These are phyloP conservation scores for Meira miltonrushii DNA, from an alignment of 1,284 basidiomycete genomes.

Conservation along the genomic window DNA sequence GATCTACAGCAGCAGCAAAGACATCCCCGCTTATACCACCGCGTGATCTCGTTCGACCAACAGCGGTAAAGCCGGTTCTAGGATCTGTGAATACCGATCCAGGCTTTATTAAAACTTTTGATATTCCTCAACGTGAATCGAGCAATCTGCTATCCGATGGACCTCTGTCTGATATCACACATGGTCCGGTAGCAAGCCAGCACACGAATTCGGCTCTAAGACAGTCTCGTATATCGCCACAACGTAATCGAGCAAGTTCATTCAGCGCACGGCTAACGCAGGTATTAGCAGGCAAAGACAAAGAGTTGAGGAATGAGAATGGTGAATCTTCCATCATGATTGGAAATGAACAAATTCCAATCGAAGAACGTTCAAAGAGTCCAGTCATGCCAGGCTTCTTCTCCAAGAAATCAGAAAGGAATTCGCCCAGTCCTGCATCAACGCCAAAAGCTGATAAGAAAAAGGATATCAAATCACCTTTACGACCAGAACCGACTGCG, in stretches of 20 bases:
- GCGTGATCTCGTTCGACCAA: not conserved
- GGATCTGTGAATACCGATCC: not conserved
- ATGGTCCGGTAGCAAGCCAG: not conserved
- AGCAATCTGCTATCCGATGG: too few relatives aligned
- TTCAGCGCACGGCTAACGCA: slow-evolving; percentile 16
- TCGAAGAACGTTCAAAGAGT: slow-evolving; percentile 24
- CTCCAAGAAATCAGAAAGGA: not conserved
- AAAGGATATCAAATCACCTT: not conserved
- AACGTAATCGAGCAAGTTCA: slow-evolving; percentile 32
- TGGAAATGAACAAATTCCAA: slow-evolving; percentile 1
- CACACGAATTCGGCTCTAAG: too few relatives aligned
- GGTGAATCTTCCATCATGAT: not conserved
- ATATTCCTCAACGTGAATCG: not conserved
- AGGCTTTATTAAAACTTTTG: too few relatives aligned
- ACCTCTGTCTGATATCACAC: too few relatives aligned
- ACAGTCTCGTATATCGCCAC: not conserved
- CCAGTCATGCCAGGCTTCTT: slow-evolving; percentile 16
- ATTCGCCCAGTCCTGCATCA: not conserved
- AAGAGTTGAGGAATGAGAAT: not conserved
- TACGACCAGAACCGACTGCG: not conserved
- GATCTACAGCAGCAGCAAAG: not conserved
- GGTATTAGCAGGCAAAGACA: slow-evolving; percentile 11
- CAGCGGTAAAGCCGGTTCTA: not conserved
- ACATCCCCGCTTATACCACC: not conserved
- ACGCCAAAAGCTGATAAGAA: not conserved